Evolutionary conservation across 2,329 filamentous ascomycete species (phyloP), one percentile per base, ranked within the genome.

Genomic region (Dactylellina sp.): DNA sequence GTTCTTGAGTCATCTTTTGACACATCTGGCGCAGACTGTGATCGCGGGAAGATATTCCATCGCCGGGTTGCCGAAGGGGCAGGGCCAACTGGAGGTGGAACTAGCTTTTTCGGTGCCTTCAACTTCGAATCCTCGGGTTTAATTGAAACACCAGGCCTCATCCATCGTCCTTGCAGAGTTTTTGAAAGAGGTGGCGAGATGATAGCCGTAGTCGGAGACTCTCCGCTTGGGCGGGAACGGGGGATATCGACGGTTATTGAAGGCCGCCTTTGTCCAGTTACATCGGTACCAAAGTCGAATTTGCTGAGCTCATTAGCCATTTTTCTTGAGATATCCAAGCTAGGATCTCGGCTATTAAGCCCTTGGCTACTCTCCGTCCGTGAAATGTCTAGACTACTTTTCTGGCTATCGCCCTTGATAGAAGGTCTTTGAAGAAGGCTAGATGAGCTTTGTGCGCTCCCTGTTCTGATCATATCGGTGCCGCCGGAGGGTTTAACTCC

Each of bases 401-500:
- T 72, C 47, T 72, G 68, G n/a, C 68, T 72, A 18, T 61, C 68
- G 20, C 49, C 56, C 32, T 65, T 65, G 11, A 50, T 61, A 9
- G 60, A 55, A 44, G 55, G 68, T n/a, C 49, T 64, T 42, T 18
- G 60, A 7, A 72, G 25, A 20, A 59, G 46, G 25, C 68, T 65
- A 14, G 68, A 65, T 25, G 39, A 22, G 16, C 68, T 72, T 65
- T 72, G 68, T n/a, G 78, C 78, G 52, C 81, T 83, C 72, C 82
- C 80, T 24, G 81, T 81, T 57, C 81, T 83, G 63, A 80, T 77
- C n/a, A 80, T 82, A 50, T 81, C 79, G 61, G 78, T 78, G 16
- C 82, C 78, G 11, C 79, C 64, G 16, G 78, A 77, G 2, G 78
- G 79, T 35, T 81, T 80, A 40, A 81, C 82, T 24, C 84, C 83